Base-by-base conservation (phyloP, 305 asterid genomes). In the Caryopteris hybrid region DNA sequence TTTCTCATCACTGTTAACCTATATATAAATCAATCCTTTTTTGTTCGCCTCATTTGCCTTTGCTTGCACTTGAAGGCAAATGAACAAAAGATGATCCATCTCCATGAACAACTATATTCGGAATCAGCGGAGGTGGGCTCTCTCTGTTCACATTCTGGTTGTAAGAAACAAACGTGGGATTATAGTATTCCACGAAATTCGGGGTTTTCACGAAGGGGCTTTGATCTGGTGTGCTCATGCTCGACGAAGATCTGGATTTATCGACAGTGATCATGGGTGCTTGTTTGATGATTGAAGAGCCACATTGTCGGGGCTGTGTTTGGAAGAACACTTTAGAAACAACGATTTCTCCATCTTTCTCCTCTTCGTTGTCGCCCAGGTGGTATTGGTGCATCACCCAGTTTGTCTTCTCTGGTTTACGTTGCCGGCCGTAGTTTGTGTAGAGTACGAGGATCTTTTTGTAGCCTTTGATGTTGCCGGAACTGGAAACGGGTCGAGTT, bases 361-460 rank as follows among this genome's bases (percentile, higher is more conserved):
- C 95, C 60, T 88, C 92, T 23, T 88, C 90, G 73, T 85, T 81
- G 67, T 82, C 76, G 25, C 95, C 95, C 2, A 88, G 23, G 72
- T 88, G 95, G 83, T 86, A 88, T 42, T 88, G 92, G 68, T 86
- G 89, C 95, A 88, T 86, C 2, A 88, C 95, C 95, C 95, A 86
- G 31, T 84, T 88, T 0, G 90, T 86, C 61, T 86, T 88, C 74
- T 88, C 90, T 3, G 89, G 95, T 50, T 84, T 86, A 25, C 87
- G 47, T 61, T 86, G 92, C 20, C 90, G 76, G n/a, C 95, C 92
- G 76, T 82, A 86, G 81, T 84, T 84, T 9, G 93, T 83, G 81
- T 88, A 86, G 70, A 88, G 89, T 27, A 88, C 95, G 4, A 86
- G 83, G 5, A 86, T 88, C 43, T 86, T 86, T 41, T 88, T 88